Evolutionary conservation across 176 grass and related monocot genomes (phyloP).

Genomic region (Sorghum bicolor): Sorghum_bicolor_NCBIv3 NC_012872.2:58614001-58614500

Average conservation of each 20-base stretch:
- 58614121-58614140: background rate
- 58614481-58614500: constrained; percentile 67
- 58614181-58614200: background rate
- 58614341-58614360: constrained; percentile 70
- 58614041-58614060: background rate
- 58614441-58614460: constrained; percentile 88
- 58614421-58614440: constrained; percentile 75
- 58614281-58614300: constrained; percentile 19
- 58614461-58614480: constrained; percentile 84
- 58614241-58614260: background rate
- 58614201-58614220: background rate
- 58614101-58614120: background rate
- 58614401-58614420: constrained; percentile 73
- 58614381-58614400: constrained; percentile 83
- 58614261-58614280: constrained; percentile 2
- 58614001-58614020: background rate
- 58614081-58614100: background rate
- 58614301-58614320: constrained; percentile 58
- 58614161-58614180: background rate
- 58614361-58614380: constrained; percentile 98
- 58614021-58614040: background rate
- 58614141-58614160: background rate
- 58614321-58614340: constrained; percentile 48
- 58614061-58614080: background rate
- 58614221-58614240: constrained; percentile 10